Base-by-base conservation (phyloP, 768 basidiomycete species). In the Boletus tylopilopsis region DNA sequence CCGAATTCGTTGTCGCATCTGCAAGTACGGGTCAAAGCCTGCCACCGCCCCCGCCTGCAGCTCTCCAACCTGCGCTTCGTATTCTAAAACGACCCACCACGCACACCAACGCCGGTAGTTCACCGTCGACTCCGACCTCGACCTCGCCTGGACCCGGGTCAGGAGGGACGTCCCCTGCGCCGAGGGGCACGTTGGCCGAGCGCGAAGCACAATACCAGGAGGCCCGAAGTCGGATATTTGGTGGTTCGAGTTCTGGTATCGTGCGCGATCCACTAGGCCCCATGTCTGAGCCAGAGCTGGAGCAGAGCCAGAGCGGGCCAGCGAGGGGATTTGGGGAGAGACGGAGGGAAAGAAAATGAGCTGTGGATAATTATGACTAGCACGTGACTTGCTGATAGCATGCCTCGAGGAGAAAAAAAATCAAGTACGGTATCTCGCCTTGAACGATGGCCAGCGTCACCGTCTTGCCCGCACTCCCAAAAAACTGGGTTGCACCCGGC, bases 201-300 rank as follows among this genome's bases (percentile, higher is more conserved):
- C 78, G 87, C 35, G 87, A 88, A 62, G 83, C 79, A 16, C 76
- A 81, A 46, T 90, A 90, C 63, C 77, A 83, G 48, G 85, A 81
- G 18, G 87, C 88, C 3, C 71, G 88, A 23, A 80, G 84, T 47
- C 76, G 88, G 19, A 90, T 90, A 45, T 90, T 90, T 52, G 81
- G 82, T 4, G 57, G 44, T 19, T 34, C 45, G 16, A 29, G 25
- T 30, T 32, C 47, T 13, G 36, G 50, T 15, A 45, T 67, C 21
- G 42, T 66, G 32, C 68, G 71, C 3, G 63, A 71, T 45, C 71
- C 71, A 24, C 53, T 64, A 15, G 71, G 72, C 0, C 71, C 71
- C 16, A 25, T 38, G 11, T 47, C 45, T 2, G 56, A 56, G 34
- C 16, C 33, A 2, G 57, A 38, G 32, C 6, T 29, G 2, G 60